Conservation (phyloP, 1,284 basidiomycete genomes). For the Sphagnurus paluster region DNA sequence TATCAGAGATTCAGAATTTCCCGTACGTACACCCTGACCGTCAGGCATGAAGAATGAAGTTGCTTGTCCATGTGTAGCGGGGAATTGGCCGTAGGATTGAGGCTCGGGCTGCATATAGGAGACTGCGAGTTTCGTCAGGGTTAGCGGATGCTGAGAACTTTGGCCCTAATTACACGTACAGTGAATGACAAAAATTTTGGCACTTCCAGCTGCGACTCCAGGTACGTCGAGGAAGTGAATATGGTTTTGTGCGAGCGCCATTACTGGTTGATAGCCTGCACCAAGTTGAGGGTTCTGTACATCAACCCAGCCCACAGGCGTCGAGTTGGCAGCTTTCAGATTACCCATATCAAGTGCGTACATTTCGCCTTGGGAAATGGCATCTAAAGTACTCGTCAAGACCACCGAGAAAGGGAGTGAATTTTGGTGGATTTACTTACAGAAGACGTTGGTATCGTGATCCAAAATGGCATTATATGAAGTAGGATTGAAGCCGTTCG, state of each 20-base stretch:
- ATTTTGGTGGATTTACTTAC: slow-evolving; percentile 32
- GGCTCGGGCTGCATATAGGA: slow-evolving; percentile 78
- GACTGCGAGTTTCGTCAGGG: slow-evolving; percentile 40
- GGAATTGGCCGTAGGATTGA: slow-evolving; percentile 74
- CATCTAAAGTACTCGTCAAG: slow-evolving; percentile 41
- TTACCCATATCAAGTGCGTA: slow-evolving; percentile 68
- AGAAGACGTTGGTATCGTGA: slow-evolving; percentile 88
- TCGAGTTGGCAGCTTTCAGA: slow-evolving; percentile 57
- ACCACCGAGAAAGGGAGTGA: neutral
- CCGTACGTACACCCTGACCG: slow-evolving; percentile 43
- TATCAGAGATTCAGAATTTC: neutral
- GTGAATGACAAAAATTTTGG: slow-evolving; percentile 85
- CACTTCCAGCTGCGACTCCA: slow-evolving; percentile 61
- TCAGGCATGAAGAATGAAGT: slow-evolving; percentile 78
- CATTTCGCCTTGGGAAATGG: slow-evolving; percentile 57
- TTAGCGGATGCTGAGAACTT: neutral
- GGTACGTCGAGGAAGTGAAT: slow-evolving; percentile 80
- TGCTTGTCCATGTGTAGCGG: slow-evolving; percentile 71
- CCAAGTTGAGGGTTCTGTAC: slow-evolving; percentile 56
- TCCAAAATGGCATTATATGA: slow-evolving; percentile 72
- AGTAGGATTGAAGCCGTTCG: slow-evolving; percentile 54
- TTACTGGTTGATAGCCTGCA: slow-evolving; percentile 63
- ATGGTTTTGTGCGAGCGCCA: slow-evolving; percentile 80
- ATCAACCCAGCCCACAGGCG: slow-evolving; percentile 60
- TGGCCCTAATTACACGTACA: slow-evolving; percentile 41